A percentile compares a stretch with the other conserved stretches of the same genome.
Evolutionary conservation across 257 asterid genomes (phyloP).

Genomic region (Nicotiana undulata): DNA sequence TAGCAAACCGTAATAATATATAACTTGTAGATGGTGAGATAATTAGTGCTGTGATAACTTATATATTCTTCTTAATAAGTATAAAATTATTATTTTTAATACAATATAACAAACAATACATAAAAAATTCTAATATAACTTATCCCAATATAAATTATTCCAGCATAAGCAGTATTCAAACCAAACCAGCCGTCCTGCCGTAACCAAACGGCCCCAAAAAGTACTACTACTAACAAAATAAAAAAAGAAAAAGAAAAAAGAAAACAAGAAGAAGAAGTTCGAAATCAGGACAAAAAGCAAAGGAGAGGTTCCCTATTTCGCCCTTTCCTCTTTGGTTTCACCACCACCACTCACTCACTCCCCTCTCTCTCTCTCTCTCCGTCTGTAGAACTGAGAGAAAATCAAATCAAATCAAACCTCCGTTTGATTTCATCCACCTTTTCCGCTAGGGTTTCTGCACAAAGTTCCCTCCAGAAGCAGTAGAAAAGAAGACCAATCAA

Average conservation of each 20-base stretch:
- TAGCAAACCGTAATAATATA: no score
- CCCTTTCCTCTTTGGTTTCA: not conserved
- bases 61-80: no score
- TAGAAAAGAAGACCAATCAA: not conserved
- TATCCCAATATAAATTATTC: no score
- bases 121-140: no score
- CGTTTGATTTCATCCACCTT: not conserved
- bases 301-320: not conserved
- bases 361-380: not conserved
- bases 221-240: no score
- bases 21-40: no score
- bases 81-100: no score
- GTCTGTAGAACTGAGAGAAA: not conserved
- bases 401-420: not conserved
- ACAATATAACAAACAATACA: no score
- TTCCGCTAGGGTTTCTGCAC: conserved; percentile 1
- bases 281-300: not conserved
- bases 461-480: not conserved
- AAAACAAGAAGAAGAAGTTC: not conserved
- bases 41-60: no score
- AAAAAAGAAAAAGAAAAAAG: not conserved
- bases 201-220: no score
- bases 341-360: not conserved
- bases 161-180: no score
- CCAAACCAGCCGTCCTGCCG: no score